phyloP scores from a whole-genome alignment of 805 yeast species.

The Yamadazyma laniorum region DNA sequence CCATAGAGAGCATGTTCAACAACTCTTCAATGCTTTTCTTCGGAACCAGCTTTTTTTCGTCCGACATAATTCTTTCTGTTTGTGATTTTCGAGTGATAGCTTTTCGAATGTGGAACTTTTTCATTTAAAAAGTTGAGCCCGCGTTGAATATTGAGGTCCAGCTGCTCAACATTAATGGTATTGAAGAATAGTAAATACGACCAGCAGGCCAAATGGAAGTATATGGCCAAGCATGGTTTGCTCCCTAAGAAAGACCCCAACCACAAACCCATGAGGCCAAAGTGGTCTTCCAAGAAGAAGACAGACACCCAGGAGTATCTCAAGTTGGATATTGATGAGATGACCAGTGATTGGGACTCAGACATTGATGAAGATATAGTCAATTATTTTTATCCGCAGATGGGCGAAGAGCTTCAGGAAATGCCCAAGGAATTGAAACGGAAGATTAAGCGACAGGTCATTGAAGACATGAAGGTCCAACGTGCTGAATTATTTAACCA shows the following conservation, averaged over 20 bases:
- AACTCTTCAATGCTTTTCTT: conserved; percentile 53
- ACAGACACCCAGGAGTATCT: conserved; percentile 13
- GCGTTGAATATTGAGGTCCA: not conserved
- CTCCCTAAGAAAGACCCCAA: conserved; percentile 13
- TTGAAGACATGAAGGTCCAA: conserved; percentile 23
- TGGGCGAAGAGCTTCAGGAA: conserved; percentile 28
- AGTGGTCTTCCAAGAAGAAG: conserved; percentile 35
- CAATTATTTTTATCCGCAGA: conserved; percentile 39
- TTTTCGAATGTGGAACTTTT: not conserved
- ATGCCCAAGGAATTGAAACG: conserved; percentile 33
- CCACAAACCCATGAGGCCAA: conserved; percentile 17
- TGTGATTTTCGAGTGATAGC: too few relatives aligned
- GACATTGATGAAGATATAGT: conserved; percentile 40
- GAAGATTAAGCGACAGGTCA: conserved; percentile 35
- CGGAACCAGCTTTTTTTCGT: not conserved
- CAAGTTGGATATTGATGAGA: conserved; percentile 34
- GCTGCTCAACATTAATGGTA: conserved; percentile 31
- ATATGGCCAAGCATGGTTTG: conserved; percentile 42
- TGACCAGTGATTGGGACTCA: conserved; percentile 34
- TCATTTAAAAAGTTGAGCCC: not conserved
- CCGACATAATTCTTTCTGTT: too few relatives aligned
- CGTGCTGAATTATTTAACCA: conserved; percentile 14
- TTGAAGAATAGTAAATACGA: conserved; percentile 45
- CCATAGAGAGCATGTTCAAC: conserved; percentile 51
- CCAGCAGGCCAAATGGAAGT: conserved; percentile 38